These are phyloP conservation scores for Aspergillus fumigatus DNA, from an alignment of 2,329 filamentous ascomycete genomes.

Conservation along the genomic window DNA sequence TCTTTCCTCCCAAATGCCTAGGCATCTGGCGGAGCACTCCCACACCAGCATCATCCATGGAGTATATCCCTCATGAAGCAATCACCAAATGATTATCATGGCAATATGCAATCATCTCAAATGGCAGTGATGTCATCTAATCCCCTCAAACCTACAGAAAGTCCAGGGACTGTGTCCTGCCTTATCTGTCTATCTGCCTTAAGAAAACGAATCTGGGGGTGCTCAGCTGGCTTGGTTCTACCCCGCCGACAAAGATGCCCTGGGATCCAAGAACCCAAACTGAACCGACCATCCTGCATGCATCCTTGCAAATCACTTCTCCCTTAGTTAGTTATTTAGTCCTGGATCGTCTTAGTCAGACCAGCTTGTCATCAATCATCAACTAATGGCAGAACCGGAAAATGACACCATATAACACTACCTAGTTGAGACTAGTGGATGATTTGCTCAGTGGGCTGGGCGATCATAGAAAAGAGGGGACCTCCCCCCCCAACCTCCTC, in stretches of 20 bases:
- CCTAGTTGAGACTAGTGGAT: not conserved
- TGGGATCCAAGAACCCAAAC: not conserved
- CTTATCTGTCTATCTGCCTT: not conserved
- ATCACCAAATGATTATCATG: not conserved
- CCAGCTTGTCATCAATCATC: not conserved
- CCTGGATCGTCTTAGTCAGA: not conserved
- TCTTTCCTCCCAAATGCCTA: slow-evolving; percentile 5
- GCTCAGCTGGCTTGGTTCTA: not conserved
- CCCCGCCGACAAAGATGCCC: not conserved
- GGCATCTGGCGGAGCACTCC: not conserved
- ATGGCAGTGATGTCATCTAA: not conserved
- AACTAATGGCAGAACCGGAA: not conserved
- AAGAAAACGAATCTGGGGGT: not conserved
- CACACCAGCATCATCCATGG: not conserved
- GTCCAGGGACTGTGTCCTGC: not conserved
- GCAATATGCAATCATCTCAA: too few relatives aligned
- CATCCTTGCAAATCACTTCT: not conserved
- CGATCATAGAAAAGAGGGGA: not conserved
- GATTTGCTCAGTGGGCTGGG: not conserved
- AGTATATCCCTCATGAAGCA: not conserved
- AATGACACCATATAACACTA: not conserved
- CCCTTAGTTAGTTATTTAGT: not conserved
- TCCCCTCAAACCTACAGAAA: not conserved
- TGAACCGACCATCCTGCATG: not conserved
- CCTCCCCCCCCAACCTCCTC: not conserved